Conservation (phyloP, 176 grass and related monocot species). For the Lolium rigidum region DNA sequence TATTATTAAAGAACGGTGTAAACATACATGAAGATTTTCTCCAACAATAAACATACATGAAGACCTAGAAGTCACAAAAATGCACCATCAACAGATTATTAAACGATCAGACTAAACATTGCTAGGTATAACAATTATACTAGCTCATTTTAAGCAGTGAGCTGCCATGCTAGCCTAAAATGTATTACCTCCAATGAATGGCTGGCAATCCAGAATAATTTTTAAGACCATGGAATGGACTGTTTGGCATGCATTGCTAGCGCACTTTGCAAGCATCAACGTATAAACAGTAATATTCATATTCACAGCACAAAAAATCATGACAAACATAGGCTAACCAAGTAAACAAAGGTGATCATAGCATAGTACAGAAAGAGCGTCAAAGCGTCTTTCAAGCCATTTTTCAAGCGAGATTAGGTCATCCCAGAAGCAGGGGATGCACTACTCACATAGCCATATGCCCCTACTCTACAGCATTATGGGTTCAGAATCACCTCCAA, state of each 20-base stretch:
- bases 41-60: background rate
- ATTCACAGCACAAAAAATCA: constrained; percentile 6
- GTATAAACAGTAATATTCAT: background rate
- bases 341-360: background rate
- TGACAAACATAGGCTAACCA: constrained; percentile 14
- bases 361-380: constrained; percentile 12
- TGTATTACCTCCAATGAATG: background rate
- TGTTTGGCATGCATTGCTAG: background rate
- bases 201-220: constrained; percentile 15
- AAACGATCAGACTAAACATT: constrained; percentile 13
- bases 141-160: background rate
- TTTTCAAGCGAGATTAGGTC: constrained; percentile 28
- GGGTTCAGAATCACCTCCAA: constrained; percentile 37
- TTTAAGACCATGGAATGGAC: background rate
- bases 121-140: background rate
- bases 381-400: constrained; percentile 15
- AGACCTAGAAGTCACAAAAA: background rate
- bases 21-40: background rate
- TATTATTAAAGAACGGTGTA: background rate
- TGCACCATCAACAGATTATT: background rate
- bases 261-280: constrained; percentile 1
- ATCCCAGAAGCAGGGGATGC: constrained; percentile 19
- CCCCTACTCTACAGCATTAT: constrained; percentile 39
- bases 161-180: background rate
- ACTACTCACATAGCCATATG: background rate